Evolutionary conservation across 208 protist genomes (phyloP).

Genomic region (Wallacemonas sp.): DNA sequence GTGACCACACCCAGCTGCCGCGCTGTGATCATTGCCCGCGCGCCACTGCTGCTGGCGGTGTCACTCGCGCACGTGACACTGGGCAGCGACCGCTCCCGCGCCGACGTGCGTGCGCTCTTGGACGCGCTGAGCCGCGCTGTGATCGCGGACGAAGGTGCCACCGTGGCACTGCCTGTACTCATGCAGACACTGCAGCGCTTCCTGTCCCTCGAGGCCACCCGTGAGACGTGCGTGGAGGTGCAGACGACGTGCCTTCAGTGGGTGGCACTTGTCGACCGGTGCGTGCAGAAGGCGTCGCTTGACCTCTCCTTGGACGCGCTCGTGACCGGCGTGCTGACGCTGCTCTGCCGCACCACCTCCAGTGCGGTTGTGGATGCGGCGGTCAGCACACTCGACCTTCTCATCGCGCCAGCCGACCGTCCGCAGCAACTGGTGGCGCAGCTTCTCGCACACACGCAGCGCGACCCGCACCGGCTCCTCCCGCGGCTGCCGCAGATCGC

Average conservation of each 20-base stretch:
- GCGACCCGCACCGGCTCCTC: constrained; percentile 24
- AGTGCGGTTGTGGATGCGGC: constrained; percentile 4
- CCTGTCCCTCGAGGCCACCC: not conserved
- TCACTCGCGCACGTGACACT: not conserved
- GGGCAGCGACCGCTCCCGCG: not conserved
- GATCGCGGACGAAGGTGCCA: not conserved
- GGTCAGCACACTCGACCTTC: not conserved
- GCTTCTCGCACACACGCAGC: constrained; percentile 8
- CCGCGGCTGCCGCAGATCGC: constrained; percentile 5
- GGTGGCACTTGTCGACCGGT: not conserved
- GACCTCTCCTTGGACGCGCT: not conserved
- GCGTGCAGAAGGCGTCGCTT: not conserved
- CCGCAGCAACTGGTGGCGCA: not conserved
- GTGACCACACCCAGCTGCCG: not conserved
- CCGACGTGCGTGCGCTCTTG: not conserved
- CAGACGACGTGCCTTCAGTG: constrained; percentile 4
- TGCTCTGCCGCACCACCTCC: constrained; percentile 6
- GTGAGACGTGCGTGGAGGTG: not conserved
- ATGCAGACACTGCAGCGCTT: not conserved
- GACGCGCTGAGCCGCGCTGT: not conserved
- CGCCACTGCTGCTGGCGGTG: not conserved
- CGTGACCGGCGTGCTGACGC: not conserved
- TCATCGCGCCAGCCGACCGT: not conserved
- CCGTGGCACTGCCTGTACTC: not conserved
- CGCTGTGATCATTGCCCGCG: not conserved